Evolutionary conservation across 2,329 filamentous ascomycete species (phyloP), one percentile per base, ranked within the genome.

Genomic region (Capronia epimyces): DNA sequence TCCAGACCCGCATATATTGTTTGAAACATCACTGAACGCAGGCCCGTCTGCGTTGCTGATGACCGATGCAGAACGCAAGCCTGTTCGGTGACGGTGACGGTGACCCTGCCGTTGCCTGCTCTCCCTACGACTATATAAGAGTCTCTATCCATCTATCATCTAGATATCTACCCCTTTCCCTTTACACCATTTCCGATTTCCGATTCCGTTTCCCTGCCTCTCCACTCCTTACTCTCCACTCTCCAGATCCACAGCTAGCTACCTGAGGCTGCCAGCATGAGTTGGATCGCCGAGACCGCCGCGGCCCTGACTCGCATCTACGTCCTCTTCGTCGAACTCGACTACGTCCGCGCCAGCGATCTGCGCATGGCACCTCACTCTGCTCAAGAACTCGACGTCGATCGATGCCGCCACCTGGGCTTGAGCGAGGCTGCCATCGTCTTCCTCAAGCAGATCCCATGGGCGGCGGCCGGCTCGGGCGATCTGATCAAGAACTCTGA

Each of bases 401-500:
- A 20, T 20, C 15, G 6, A 12, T 42, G 39, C n/a, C 39, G 4
- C 20, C 12, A 25, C 24, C 18, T 42, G 7, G 43, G 43, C 2
- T 34, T 45, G 43, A 12, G 15, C 25, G 15, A 21, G 7, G 27
- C 43, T 5, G 29, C 43, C n/a, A 22, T 45, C 25, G 3, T 18
- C 1, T 21, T 45, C 27, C 29, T 45, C 8, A 3, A 21, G 15
- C n/a, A 3, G 8, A 32, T 45, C 6, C 43, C 43, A n/a, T 45
- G 43, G 43, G 29, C 29, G 2, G n/a, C 4, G 2, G 43, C 27
- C 7, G 43, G 29, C 5, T 13, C 8, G 8, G 43, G 43, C 9
- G 43, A 45, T 7, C 12, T 45, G 27, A 45, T 45, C 29, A 18
- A 12, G 9, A n/a, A 45, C 29, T 45, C 43, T 5, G 15, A 20